A percentile compares a stretch with the other conserved stretches of the same genome.
Conservation (phyloP, 176 grass and related monocot species). For the Carex parvula region DNA sequence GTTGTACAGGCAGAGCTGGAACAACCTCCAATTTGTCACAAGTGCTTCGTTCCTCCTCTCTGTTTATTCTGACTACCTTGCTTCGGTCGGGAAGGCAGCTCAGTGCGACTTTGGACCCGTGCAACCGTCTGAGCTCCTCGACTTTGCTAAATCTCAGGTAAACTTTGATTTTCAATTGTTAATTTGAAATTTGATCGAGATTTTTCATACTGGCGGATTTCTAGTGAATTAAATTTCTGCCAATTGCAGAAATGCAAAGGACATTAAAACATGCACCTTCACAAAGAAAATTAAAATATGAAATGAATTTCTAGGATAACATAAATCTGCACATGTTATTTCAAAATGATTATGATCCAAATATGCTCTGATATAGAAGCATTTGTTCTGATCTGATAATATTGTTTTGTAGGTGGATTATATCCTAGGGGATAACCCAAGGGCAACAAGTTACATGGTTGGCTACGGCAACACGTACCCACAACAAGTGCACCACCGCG, state of each 20-base stretch:
- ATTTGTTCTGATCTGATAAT: neutral
- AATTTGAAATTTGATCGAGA: neutral
- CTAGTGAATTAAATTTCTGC: neutral
- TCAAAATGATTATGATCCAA: neutral
- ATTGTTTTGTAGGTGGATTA: conserved; percentile 55
- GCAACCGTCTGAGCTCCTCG: conserved; percentile 44
- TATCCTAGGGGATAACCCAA: conserved; percentile 68
- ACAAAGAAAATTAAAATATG: neutral
- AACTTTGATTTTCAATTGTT: neutral
- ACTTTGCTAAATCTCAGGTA: conserved; percentile 61
- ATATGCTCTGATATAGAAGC: neutral
- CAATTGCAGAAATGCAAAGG: neutral
- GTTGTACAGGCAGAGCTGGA: conserved; percentile 66
- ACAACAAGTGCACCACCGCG: conserved; percentile 69
- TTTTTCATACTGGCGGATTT: neutral
- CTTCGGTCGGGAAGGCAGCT: conserved; percentile 11
- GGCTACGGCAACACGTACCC: conserved; percentile 65
- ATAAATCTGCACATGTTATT: neutral
- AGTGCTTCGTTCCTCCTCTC: conserved; percentile 65
- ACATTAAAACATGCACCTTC: neutral
- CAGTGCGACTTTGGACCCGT: conserved; percentile 36
- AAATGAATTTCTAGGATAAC: neutral
- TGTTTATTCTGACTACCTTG: conserved; percentile 63
- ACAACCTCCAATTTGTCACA: conserved; percentile 88
- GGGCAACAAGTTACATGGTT: conserved; percentile 88